Base-by-base conservation (phyloP, 2,329 filamentous ascomycete species). In the Alternaria longipes region DNA sequence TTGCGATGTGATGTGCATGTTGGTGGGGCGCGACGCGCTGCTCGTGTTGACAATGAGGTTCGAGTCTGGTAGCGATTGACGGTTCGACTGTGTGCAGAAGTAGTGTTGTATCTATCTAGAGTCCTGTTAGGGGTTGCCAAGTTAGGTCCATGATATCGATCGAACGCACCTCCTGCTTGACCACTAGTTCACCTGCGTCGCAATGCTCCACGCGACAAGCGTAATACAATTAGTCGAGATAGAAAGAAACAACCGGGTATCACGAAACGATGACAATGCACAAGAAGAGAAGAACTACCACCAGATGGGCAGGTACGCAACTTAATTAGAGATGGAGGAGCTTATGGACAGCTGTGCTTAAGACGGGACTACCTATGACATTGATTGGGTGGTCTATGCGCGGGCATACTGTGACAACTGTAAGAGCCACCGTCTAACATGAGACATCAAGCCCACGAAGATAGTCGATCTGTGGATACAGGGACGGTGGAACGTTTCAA, bases 291-390 rank as follows among this genome's bases (percentile, higher is more conserved):
- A 59, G 42, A 55, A 46, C 22, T 55, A 56, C 68, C 67, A 47
- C 63, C 55, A 68, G 59, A 67, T 65, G 72, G 69, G 66, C 69
- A 64, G 65, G 56, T 42, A 62, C 44, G 36, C 44, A 14, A 66
- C 58, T 62, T 61, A 67, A 66, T 54, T 46, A 44, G 49, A 40
- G 45, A 46, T 36, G 65, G 49, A 46, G 24, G 66, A 72, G 69
- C 66, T 76, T 77, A 62, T 74, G 74, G 74, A 72, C 75, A 78
- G 74, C 73, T 78, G 74, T 76, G 69, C 73, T 72, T 71, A 65
- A 75, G 62, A 68, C 34, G 63, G 65, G 58, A 62, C 57, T 62
- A 63, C 68, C 63, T 69, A 66, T 57, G 62, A 60, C 63, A 65
- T 65, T 72, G 70, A 69, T 72, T 71, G 66, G 69, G 54, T 74